Evolutionary conservation across 768 basidiomycete genomes (phyloP), one percentile per base, ranked within the genome.

Genomic region (Panaeolus papilionaceus): DNA sequence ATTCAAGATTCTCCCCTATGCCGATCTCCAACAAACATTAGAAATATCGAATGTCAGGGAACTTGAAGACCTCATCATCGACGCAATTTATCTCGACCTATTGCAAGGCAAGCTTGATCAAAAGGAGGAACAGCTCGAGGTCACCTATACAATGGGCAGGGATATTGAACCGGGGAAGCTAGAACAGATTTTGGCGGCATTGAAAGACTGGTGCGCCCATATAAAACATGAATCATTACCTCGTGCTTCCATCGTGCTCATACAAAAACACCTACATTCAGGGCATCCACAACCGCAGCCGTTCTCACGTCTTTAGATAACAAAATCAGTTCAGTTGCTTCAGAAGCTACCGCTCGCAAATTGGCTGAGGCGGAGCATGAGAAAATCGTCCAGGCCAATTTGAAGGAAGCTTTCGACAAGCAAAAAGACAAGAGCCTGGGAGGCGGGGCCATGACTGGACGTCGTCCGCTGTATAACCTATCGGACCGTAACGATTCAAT

Each of bases 61-160:
- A 66, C 89, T 99, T 2, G 97, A 99, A 77, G 96, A 98, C 79
- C 88, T 98, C 70, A 93, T 99, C 75, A 99, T 99, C 77, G 96
- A 98, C 73, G 93, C 93, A 11, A 96, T 98, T 78, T 99, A 98
- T 79, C 88, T 93, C 45, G 92, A 94, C 76, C 82, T 98, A 44
- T 84, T 99, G 42, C 89, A 89, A 62, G 97, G 95, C 10, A 95
- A 94, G 75, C 90, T 99, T 62, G 95, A 98, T 78, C 97, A 98
- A 79, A 93, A 94, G 76, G 87, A 93, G 72, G 88, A 90, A 70
- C 91, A 95, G 71, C 84, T 99, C 67, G 93, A 97, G 77, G 89
- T 99, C 40, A 93, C 97, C 78, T 95, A 94, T 74, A 94, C 92
- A 0, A 90, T 96, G 84, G 97, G 97, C 0, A 80, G 97, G 65